A percentile compares a stretch with the other conserved stretches of the same genome.
These are phyloP conservation scores for Mycena metata DNA, from an alignment of 768 basidiomycete species.

Conservation along the genomic window DNA sequence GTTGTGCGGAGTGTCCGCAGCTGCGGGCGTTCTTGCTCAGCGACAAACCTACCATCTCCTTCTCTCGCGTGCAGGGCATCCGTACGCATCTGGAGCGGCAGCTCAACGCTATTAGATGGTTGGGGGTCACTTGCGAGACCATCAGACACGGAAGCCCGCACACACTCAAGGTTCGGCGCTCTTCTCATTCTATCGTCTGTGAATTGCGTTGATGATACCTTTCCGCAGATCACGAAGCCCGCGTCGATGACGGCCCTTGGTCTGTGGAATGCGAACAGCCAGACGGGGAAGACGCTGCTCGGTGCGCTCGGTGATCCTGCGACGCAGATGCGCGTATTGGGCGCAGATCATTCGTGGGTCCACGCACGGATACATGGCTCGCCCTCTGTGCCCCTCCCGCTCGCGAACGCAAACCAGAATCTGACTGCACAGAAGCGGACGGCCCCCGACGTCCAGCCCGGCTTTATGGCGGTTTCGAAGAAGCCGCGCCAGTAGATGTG, in stretches of 20 bases:
- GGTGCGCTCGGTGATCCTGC: background rate
- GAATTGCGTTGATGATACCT: background rate
- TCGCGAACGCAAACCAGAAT: background rate
- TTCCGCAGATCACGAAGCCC: slow-evolving; percentile 1
- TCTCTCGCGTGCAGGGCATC: background rate
- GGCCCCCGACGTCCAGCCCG: background rate
- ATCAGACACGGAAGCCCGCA: background rate
- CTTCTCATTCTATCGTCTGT: no score
- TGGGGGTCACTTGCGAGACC: background rate
- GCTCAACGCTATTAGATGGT: background rate
- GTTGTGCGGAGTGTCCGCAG: background rate
- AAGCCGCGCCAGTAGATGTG: no score
- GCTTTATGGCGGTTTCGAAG: no score
- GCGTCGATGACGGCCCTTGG: background rate
- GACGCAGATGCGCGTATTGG: background rate
- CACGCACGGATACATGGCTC: background rate
- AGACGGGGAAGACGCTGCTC: slow-evolving; percentile 1
- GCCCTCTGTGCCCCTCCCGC: background rate
- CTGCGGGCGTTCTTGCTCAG: background rate
- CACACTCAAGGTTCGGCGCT: background rate
- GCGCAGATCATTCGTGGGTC: background rate
- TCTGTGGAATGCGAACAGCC: background rate
- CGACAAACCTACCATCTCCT: background rate
- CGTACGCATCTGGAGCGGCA: background rate
- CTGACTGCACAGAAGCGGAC: background rate